phyloP scores from a whole-genome alignment of 2,329 filamentous ascomycete genomes.

The Curvularia verruculosa region DNA sequence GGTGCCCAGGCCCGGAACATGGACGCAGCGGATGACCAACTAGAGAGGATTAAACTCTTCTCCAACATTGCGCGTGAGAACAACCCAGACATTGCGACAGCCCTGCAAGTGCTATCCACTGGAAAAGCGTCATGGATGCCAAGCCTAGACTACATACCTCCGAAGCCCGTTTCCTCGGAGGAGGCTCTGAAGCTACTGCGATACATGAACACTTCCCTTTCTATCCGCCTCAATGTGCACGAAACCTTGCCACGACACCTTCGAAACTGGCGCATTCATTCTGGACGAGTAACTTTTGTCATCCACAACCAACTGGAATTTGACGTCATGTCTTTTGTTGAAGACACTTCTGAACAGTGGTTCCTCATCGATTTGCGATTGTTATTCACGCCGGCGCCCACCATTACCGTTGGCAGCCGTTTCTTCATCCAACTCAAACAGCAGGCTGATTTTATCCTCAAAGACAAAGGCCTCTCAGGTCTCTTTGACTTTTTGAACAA shows the following conservation, averaged over 20 bases:
- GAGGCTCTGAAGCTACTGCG: conserved; percentile 76
- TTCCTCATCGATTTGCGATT: conserved; percentile 95
- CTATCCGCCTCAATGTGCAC: conserved; percentile 81
- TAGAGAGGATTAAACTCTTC: conserved; percentile 73
- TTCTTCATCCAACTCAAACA: conserved; percentile 71
- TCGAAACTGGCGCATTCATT: conserved; percentile 75
- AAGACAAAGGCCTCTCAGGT: conserved; percentile 72
- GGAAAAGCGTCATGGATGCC: conserved; percentile 80
- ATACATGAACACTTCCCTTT: conserved; percentile 82
- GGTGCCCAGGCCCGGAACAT: conserved; percentile 39
- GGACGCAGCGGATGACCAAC: conserved; percentile 61
- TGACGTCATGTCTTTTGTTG: conserved; percentile 87
- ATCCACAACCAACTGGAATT: conserved; percentile 88
- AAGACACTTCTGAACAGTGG: conserved; percentile 82
- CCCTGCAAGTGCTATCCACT: conserved; percentile 80
- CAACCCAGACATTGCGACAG: conserved; percentile 89
- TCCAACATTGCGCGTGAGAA: conserved; percentile 76
- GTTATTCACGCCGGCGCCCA: conserved; percentile 72
- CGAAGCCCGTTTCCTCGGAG: conserved; percentile 71
- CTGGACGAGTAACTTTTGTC: conserved; percentile 88
- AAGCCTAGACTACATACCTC: conserved; percentile 79
- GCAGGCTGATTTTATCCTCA: conserved; percentile 74
- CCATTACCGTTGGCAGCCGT: conserved; percentile 61
- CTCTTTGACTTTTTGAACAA: conserved; percentile 90
- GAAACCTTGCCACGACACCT: conserved; percentile 83